Percentiles rank a stretch among this genome's conserved stretches.
Conservation (phyloP, 1,284 basidiomycete species). For the Fomitopsis schrenkii region DNA sequence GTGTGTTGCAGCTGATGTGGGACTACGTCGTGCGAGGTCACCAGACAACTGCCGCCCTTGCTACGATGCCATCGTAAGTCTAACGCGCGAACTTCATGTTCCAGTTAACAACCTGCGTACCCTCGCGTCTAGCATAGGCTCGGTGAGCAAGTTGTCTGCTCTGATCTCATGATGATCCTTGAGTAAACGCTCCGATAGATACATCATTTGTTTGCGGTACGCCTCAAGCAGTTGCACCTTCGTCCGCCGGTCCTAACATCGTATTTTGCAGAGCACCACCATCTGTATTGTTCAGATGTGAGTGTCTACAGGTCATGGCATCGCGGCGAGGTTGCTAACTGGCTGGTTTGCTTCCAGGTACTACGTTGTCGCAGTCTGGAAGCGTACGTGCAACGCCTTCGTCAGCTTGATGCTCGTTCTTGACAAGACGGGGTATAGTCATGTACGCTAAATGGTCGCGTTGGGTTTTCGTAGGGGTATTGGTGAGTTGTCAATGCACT, state of each 20-base stretch:
- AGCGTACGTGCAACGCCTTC: background rate
- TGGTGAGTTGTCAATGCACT: background rate
- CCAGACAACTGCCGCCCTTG: background rate
- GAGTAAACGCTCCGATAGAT: background rate
- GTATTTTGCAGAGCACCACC: background rate
- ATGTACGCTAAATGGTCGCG: background rate
- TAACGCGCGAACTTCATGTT: no score
- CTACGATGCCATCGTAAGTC: background rate
- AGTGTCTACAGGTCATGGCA: background rate
- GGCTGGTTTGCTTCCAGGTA: background rate
- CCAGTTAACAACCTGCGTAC: no score
- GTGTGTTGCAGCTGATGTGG: background rate
- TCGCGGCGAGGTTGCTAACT: background rate
- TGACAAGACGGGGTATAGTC: background rate
- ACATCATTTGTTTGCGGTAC: background rate
- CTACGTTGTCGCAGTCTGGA: background rate
- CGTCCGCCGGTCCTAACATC: background rate
- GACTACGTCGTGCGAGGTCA: background rate
- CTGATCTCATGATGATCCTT: background rate
- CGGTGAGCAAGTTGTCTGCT: background rate
- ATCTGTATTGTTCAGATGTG: background rate
- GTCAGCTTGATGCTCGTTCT: background rate
- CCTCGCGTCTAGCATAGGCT: background rate
- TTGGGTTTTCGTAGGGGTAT: background rate
- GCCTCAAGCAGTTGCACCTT: background rate